phyloP scores from a whole-genome alignment of 164 flowering plant genomes.

The Aristolochia contorta region DNA sequence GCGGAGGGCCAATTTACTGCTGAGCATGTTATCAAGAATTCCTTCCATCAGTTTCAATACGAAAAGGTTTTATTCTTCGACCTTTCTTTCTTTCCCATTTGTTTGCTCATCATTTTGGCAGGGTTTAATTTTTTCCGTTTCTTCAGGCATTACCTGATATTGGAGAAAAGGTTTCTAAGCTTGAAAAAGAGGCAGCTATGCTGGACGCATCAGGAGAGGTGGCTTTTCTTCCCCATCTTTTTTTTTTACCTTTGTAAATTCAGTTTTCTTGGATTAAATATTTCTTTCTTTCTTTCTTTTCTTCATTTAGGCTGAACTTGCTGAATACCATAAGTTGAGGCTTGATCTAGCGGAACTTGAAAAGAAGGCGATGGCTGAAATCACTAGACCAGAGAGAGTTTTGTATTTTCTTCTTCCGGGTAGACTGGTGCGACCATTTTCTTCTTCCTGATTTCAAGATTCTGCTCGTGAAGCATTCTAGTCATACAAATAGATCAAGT shows the following conservation, averaged over 20 bases:
- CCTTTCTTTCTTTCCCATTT: not conserved
- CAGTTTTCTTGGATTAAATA: not conserved
- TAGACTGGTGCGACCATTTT: constrained; percentile 58
- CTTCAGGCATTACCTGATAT: constrained; percentile 83
- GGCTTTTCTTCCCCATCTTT: not conserved
- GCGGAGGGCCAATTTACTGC: constrained; percentile 98
- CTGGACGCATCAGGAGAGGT: constrained; percentile 96
- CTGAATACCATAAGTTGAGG: constrained; percentile 76
- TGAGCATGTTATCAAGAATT: constrained; percentile 91
- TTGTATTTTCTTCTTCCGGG: constrained; percentile 79
- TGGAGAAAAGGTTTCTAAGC: constrained; percentile 58
- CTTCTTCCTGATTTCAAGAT: not conserved
- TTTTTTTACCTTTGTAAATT: too few relatives aligned
- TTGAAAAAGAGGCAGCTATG: constrained; percentile 80
- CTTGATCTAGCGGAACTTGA: constrained; percentile 73
- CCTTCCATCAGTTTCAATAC: constrained; percentile 97
- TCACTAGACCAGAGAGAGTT: constrained; percentile 87
- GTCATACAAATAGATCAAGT: too few relatives aligned
- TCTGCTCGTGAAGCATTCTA: not conserved
- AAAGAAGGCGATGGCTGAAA: constrained; percentile 89
- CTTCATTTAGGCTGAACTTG: constrained; percentile 59
- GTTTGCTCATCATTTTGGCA: not conserved
- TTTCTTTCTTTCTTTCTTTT: constrained; percentile 8
- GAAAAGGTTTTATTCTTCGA: constrained; percentile 57
- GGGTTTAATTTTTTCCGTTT: constrained; percentile 1